phyloP scores from a whole-genome alignment of 306 rosid genomes.

The Glycine latifolia region DNA sequence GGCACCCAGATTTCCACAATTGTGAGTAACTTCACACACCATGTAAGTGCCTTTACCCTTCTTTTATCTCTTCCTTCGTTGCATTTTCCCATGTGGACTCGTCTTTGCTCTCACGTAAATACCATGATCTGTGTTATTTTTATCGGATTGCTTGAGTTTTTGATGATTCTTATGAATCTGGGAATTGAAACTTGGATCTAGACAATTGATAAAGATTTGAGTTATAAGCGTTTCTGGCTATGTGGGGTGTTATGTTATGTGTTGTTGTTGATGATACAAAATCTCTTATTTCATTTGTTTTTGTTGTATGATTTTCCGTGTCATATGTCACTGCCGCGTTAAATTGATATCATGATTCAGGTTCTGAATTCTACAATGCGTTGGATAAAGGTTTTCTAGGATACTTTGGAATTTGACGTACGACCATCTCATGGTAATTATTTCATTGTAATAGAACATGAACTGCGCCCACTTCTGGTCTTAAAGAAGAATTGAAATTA shows the following conservation, averaged over 20 bases:
- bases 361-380: conserved; percentile 18
- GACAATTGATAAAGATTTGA: neutral
- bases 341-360: conserved; percentile 23
- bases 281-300: neutral
- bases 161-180: conserved; percentile 30
- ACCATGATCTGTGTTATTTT: conserved; percentile 23
- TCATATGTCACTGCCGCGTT: neutral
- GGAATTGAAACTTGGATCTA: conserved; percentile 37
- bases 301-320: conserved; percentile 8
- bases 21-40: conserved; percentile 32
- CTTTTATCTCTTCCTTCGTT: neutral
- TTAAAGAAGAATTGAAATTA: neutral
- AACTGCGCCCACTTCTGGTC: too few species aligned
- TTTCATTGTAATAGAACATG: too few species aligned
- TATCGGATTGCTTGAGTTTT: conserved; percentile 8
- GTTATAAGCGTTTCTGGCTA: neutral
- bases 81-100: conserved; percentile 33
- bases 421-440: too few species aligned
- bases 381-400: neutral
- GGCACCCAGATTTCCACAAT: conserved; percentile 29
- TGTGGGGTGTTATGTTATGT: neutral
- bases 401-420: too few species aligned
- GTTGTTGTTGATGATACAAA: neutral
- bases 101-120: neutral
- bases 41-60: conserved; percentile 48